Base-by-base conservation (phyloP, 768 basidiomycete species). In the Leccinum olivaceopallidum region DNA sequence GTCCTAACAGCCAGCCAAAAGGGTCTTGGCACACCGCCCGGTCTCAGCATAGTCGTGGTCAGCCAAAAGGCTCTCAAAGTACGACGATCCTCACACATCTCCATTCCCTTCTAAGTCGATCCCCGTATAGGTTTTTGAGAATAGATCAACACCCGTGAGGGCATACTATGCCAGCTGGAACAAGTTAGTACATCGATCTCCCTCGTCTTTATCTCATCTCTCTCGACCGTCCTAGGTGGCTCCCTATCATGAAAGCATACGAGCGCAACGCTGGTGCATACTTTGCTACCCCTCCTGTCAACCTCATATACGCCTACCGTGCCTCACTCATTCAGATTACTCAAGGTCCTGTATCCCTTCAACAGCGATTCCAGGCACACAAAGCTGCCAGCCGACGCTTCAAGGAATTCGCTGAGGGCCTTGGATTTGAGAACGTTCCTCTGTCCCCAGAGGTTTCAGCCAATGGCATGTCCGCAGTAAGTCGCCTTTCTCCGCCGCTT, bases 261-360 rank as follows among this genome's bases (percentile, higher is more conserved):
- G 95, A 98, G 77, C 76, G 77, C 60, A 92, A 92, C 60, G 77
- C 76, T 12, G 81, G 93, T 0, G 88, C 88, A 20, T 98, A 98
- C 80, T 98, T 98, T 74, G 96, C 95, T 8, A 98, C 95, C 1
- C 92, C 94, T 2, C 95, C 94, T 8, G 92, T 95, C 60, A 96
- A 97, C 77, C 85, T 99, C 65, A 86, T 98, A 69, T 92, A 94
- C 73, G 92, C 97, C 2, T 92, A 92, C 73, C 86, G 89, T 69
- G 82, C 85, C n/a, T 89, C 95, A 9, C 83, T 99, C 55, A 74
- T 75, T 26, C 80, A 83, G 62, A 93, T 99, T 75, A 88, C 85
- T 6, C 79, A 80, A 67, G 77, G 77, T 6, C 66, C 79, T 2
- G 81, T 85, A 3, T 85, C 92, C 1, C 82, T 98, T 39, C 81